Evolutionary conservation across 257 asterid genomes (phyloP).

Genomic region (Striga asiatica): DNA sequence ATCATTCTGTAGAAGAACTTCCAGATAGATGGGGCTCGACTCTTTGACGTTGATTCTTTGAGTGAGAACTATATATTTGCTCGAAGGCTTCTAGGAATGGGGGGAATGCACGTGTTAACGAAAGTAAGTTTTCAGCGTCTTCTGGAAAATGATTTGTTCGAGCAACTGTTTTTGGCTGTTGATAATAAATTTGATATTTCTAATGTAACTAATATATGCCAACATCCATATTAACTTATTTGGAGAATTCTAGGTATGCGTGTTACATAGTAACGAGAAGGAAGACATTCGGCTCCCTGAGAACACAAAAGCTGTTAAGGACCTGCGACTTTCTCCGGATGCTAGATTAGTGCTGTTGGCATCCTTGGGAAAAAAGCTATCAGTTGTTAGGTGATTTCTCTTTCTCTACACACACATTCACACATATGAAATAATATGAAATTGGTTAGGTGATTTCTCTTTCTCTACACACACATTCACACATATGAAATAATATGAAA

Average conservation of each 20-base stretch:
- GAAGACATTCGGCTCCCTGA: constrained; percentile 62
- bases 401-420: constrained; percentile 4
- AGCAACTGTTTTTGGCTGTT: not conserved
- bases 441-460: not conserved
- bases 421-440: not conserved
- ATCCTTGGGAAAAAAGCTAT: constrained; percentile 73
- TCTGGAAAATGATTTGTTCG: constrained; percentile 8
- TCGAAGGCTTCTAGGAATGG: constrained; percentile 58
- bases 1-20: constrained; percentile 49
- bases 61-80: constrained; percentile 47
- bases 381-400: constrained; percentile 53
- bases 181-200: no score
- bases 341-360: constrained; percentile 66
- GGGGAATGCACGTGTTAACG: constrained; percentile 62
- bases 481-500: not conserved
- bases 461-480: not conserved
- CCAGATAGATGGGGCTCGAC: constrained; percentile 70
- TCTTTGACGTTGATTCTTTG: constrained; percentile 61
- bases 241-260: constrained; percentile 48
- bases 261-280: constrained; percentile 40
- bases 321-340: constrained; percentile 68
- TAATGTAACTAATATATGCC: no score
- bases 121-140: constrained; percentile 44
- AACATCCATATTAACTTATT: constrained; percentile 1
- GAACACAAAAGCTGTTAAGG: constrained; percentile 59